Base-by-base conservation (phyloP, 73 alveolate genomes). In the Tetrahymena elliotti region DNA sequence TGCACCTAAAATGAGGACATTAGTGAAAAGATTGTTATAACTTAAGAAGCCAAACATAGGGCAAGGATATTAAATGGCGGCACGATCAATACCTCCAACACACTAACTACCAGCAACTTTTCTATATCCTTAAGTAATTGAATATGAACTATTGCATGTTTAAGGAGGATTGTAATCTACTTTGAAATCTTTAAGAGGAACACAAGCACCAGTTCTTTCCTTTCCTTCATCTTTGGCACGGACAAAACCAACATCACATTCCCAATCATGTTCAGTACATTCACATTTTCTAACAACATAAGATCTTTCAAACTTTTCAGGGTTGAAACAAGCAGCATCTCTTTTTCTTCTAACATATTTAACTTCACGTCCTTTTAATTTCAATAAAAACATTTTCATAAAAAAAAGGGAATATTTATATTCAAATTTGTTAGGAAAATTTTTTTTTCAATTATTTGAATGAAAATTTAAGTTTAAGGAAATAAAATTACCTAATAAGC, bases 191-290 rank as follows among this genome's bases (percentile, higher is more conserved):
- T 68, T 24, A 22, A 27, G 4, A 24, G 88, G 88, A 68, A 68
- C 36, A 11, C 88, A 68, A 47, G 95, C 35, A 33, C 96, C 96
- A 94, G 93, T 94, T 20, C 93, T 94, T 33, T 94, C 95, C 27
- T 35, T 53, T 18, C 96, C 82, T 88, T 94, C 84, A 22, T 93
- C 94, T 31, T 93, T 93, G 5, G 94, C 98, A 53, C 99, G 93
- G 35, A 47, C 94, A 94, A 39, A 98, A 35, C 98, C 98, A 27
- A 96, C 82, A 94, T 98, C 99, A 95, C 99, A 98, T 95, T 97
- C 99, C 95, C 96, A 98, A 96, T 98, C 99, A 92, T 53, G 95
- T 35, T 98, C 99, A 39, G 99, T 97, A 94, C 99, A 98, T 54
- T 95, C 97, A 92, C 99, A 98, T 95, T 96, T 95, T 38, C 94